Evolutionary conservation across 1,139 yeast species (phyloP).

Genomic region (Yamadazyma jaroonii): DNA sequence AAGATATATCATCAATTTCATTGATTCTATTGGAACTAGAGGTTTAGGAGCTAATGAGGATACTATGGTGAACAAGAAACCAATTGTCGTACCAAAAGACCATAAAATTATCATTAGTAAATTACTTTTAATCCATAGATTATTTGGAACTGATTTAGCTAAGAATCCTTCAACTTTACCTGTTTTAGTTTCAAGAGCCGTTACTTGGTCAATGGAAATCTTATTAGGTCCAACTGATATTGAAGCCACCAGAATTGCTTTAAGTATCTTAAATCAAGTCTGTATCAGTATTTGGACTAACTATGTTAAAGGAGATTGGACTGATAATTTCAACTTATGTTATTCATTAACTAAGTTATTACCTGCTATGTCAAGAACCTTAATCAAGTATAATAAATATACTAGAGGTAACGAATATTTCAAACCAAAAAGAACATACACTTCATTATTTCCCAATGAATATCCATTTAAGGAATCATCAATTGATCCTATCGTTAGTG

Average conservation of each 20-base stretch:
- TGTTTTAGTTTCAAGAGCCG: constrained; percentile 47
- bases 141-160: constrained; percentile 49
- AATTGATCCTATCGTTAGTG: constrained; percentile 72
- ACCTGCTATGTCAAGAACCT: constrained; percentile 50
- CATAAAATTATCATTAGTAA: constrained; percentile 57
- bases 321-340: constrained; percentile 28
- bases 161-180: constrained; percentile 36
- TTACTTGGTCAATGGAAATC: constrained; percentile 65
- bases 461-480: constrained; percentile 67
- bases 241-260: constrained; percentile 62
- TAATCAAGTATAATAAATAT: constrained; percentile 52
- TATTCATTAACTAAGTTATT: constrained; percentile 50
- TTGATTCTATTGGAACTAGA: constrained; percentile 51
- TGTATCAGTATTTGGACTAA: constrained; percentile 39
- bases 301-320: constrained; percentile 19
- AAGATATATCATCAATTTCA: constrained; percentile 38
- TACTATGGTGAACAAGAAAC: constrained; percentile 24
- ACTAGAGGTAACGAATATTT: constrained; percentile 52
- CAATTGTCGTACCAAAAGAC: constrained; percentile 37
- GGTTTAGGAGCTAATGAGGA: constrained; percentile 50
- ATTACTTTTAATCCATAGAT: constrained; percentile 56
- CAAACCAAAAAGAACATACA: constrained; percentile 61
- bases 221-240: constrained; percentile 51
- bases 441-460: constrained; percentile 63
- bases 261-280: constrained; percentile 52